Base-by-base conservation (phyloP, 306 rosid genomes). In the Biancaea sappan region DNA sequence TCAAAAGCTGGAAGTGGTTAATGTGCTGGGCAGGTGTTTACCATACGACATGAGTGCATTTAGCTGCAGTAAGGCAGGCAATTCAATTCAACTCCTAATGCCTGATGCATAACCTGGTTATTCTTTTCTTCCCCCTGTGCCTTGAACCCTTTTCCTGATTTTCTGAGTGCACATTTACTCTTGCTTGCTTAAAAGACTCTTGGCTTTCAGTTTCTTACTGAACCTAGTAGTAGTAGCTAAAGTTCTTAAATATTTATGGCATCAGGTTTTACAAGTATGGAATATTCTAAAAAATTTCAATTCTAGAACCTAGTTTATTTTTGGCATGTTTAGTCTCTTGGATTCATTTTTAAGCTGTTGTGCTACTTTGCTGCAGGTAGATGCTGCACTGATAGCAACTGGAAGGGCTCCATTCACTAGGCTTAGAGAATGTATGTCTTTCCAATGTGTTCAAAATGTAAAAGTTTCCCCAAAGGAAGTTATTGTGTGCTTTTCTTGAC, bases 361-460 rank as follows among this genome's bases (percentile, higher is more conserved):
- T 63, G 32, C 71, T 80, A 19, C 78, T 78, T 62, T 61, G 79
- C 77, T 81, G 41, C 83, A 94, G 99, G 99, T 94, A 51, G 99
- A 94, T 82, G 93, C 99, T 54, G 97, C 97, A 70, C 72, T 92
- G 75, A 92, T 92, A 81, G 99, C 97, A 79, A 94, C 99, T 61
- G 99, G 99, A 83, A 87, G 99, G 79, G 96, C 97, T 38, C 97
- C 99, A 28, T 92, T 90, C 89, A 94, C 99, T 4, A 83, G 99
- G 97, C 69, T 85, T 94, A 88, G 97, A 90, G 77, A 94, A 88
- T 79, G 97, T 94, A 88, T 76, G 92, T 34, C 79, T 72, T 71
- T 84, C 78, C 66, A 21, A 51, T 59, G 44, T 53, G 71, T 51
- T 80, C 48, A 35, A 53, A 79, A 72, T 35, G 37, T 28, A 28